Evolutionary conservation across 2,329 filamentous ascomycete species (phyloP).

Genomic region (Colletotrichum tamarilloi): DNA sequence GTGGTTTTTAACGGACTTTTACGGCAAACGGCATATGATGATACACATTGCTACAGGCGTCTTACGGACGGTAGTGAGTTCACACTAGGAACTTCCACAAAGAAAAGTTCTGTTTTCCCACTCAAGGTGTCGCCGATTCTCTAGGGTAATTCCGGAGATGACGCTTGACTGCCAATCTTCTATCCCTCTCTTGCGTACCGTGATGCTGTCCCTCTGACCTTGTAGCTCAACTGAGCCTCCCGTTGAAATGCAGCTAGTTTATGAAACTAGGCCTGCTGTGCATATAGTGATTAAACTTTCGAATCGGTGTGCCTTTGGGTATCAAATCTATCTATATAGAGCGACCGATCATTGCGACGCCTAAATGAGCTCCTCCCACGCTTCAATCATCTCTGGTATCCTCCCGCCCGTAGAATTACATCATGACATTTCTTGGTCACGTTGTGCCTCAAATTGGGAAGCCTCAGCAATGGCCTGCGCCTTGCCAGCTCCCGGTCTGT

Average conservation of each 20-base stretch:
- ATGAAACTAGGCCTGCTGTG: too few relatives aligned
- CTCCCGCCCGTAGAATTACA: background rate
- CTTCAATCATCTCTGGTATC: background rate
- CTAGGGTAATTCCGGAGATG: constrained; percentile 67
- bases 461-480: constrained; percentile 44
- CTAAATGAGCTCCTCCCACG: background rate
- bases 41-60: constrained; percentile 60
- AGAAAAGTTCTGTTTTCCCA: constrained; percentile 67
- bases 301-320: constrained; percentile 11
- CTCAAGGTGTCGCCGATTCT: constrained; percentile 93
- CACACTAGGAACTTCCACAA: constrained; percentile 67
- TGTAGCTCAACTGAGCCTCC: background rate
- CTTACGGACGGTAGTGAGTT: constrained; percentile 67
- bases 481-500: constrained; percentile 45
- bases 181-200: constrained; percentile 38
- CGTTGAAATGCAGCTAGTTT: too few relatives aligned
- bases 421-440: background rate
- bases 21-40: constrained; percentile 51
- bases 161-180: constrained; percentile 91
- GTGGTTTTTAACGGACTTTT: constrained; percentile 47
- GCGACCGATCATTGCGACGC: background rate
- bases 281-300: background rate
- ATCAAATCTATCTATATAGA: constrained; percentile 32
- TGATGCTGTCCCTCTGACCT: constrained; percentile 38
- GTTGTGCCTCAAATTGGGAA: constrained; percentile 26